Conservation (phyloP, 305 asterid genomes). For the Rubia tinctorum region DNA sequence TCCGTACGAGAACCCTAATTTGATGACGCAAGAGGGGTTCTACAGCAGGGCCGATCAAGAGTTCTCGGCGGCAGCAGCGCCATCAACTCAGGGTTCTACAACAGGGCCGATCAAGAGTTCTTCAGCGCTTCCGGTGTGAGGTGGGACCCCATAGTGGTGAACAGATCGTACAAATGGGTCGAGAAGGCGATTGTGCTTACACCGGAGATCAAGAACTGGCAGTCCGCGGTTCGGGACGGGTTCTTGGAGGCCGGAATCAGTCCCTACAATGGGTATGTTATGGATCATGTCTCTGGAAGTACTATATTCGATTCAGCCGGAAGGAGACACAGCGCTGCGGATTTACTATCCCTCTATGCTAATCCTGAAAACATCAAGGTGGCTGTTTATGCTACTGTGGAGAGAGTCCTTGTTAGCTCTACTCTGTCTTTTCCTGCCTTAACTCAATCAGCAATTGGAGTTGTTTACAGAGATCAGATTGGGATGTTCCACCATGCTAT, state of each 20-base stretch:
- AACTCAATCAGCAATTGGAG: constrained; percentile 53
- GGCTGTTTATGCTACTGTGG: constrained; percentile 58
- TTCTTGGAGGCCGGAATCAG: constrained; percentile 70
- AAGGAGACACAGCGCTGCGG: constrained; percentile 58
- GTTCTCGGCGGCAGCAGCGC: constrained; percentile 95
- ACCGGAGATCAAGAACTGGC: constrained; percentile 81
- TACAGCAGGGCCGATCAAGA: too few species aligned
- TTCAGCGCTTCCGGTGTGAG: constrained; percentile 49
- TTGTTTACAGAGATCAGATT: constrained; percentile 48
- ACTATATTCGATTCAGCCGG: constrained; percentile 73
- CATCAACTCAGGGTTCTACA: constrained; percentile 87
- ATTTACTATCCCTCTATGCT: constrained; percentile 48
- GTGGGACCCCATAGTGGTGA: constrained; percentile 61
- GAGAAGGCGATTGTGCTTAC: constrained; percentile 81
- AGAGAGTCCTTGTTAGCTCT: constrained; percentile 56
- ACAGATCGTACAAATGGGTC: constrained; percentile 83
- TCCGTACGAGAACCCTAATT: constrained; percentile 51
- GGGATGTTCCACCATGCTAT: constrained; percentile 69
- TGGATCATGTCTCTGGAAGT: constrained; percentile 78
- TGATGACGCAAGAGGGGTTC: constrained; percentile 81
- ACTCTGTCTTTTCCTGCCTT: constrained; percentile 21
- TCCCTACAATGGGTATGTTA: constrained; percentile 69
- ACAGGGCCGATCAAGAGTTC: constrained; percentile 69
- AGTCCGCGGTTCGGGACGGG: constrained; percentile 76
- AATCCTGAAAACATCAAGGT: constrained; percentile 53